These are phyloP conservation scores for Globisporangium mamillatum DNA, from an alignment of 352 stramenopile genomes.

Conservation along the genomic window DNA sequence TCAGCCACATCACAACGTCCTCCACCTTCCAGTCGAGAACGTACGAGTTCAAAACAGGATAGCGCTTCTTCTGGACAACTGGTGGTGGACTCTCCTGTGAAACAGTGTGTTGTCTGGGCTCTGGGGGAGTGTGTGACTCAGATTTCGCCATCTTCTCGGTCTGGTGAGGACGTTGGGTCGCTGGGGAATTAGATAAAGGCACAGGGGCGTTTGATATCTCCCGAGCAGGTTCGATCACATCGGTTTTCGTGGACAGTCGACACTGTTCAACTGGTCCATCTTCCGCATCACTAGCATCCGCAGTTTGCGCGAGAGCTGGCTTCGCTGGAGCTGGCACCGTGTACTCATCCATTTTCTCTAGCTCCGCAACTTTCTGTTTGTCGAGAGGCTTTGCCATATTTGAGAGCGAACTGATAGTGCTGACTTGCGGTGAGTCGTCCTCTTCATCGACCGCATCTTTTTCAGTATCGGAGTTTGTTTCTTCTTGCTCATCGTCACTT, in stretches of 20 bases:
- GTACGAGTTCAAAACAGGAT: conserved; percentile 15
- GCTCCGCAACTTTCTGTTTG: not conserved
- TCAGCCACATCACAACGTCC: conserved; percentile 46
- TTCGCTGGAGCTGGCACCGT: not conserved
- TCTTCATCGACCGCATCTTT: not conserved
- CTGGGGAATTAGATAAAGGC: not conserved
- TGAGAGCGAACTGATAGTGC: not conserved
- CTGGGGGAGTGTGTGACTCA: not conserved
- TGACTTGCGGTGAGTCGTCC: not conserved
- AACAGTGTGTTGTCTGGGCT: not conserved
- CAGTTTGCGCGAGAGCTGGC: not conserved
- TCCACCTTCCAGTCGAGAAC: conserved; percentile 51
- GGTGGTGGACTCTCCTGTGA: no score
- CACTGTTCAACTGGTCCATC: no score
- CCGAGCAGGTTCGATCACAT: not conserved
- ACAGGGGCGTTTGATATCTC: not conserved
- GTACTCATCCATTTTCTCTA: conserved; percentile 18
- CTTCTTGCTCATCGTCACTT: not conserved
- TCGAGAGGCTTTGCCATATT: not conserved
- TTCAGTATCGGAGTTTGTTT: not conserved
- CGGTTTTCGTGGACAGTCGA: not conserved
- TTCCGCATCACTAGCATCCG: not conserved
- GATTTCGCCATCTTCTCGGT: not conserved
- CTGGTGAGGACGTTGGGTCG: not conserved
- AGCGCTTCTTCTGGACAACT: not conserved